Conservation (phyloP, 2,329 filamentous ascomycete species). For the Botryotinia narcissicola region DNA sequence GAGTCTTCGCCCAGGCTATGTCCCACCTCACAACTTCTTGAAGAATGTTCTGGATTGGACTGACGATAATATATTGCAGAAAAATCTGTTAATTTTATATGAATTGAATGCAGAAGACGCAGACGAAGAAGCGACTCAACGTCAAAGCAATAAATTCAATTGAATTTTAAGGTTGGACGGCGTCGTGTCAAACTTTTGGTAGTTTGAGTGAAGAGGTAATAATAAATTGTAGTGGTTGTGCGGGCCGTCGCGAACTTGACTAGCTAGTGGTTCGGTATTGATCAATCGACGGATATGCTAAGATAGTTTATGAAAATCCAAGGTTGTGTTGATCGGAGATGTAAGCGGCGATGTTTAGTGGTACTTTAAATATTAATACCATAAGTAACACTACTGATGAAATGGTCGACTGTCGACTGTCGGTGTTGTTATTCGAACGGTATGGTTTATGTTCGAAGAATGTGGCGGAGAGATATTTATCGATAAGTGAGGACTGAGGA, state of each 20-base stretch:
- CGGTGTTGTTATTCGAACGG: background rate
- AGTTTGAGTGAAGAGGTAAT: background rate
- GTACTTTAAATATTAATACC: background rate
- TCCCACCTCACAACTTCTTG: slow-evolving; percentile 11
- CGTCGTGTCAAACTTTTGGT: background rate
- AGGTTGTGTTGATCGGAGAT: slow-evolving; percentile 11
- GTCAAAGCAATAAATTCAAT: slow-evolving; percentile 8
- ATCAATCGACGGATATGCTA: slow-evolving; percentile 12
- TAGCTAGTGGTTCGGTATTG: slow-evolving; percentile 10
- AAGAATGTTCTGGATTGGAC: slow-evolving; percentile 12
- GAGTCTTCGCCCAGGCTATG: slow-evolving; percentile 12
- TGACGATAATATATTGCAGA: background rate
- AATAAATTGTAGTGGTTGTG: slow-evolving; percentile 1
- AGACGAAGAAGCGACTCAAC: background rate
- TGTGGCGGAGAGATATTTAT: background rate
- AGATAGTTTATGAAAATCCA: slow-evolving; percentile 4
- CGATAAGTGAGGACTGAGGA: background rate
- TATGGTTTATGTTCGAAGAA: background rate
- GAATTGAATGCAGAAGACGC: background rate
- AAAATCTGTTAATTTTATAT: background rate
- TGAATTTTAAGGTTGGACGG: slow-evolving; percentile 2
- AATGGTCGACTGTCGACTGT: background rate
- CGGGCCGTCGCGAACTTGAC: slow-evolving; percentile 18
- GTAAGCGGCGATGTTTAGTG: background rate
- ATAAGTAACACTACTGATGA: slow-evolving; percentile 1